Evolutionary conservation across 2,329 filamentous ascomycete genomes (phyloP), one percentile per base, ranked within the genome.

Genomic region (Claviceps arundinis): DNA sequence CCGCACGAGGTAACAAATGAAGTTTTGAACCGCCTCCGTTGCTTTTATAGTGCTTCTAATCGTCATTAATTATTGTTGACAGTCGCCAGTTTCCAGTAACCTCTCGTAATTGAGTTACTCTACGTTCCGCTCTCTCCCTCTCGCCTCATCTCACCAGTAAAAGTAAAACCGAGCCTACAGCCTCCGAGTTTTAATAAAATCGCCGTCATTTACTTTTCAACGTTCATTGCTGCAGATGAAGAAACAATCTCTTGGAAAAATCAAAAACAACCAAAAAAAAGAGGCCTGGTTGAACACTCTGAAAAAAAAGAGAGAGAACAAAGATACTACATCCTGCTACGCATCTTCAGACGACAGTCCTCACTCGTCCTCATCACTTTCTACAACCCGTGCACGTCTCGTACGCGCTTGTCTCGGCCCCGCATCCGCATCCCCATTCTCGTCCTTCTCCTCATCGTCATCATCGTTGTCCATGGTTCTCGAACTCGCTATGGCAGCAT

Each of bases 331-430:
- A 9, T 24, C 11, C 19, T 14, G 19, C 30, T 34, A 34, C 30
- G 30, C 11, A 4, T 34, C 30, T 34, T 34, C 9, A 34, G 30
- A 34, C 9, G 8, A 1, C 30, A 4, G 9, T n/a, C 5, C 17
- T 37, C 34, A 45, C 52, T 40, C 57, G 50, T 61, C 55, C 50
- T 59, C 56, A 19, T 56, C 54, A 26, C 54, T 63, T 37, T 62
- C 75, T 41, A 80, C 63, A 30, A 80, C 73, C 38, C 75, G 68
- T 19, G 73, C 75, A 44, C 77, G 69, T 38, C 77, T 68, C 17
- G 70, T 65, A 51, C 76, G 70, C 64, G 73, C 77, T 51, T 62
- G 62, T 58, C 68, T 67, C 55, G 66, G 64, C 24, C 70, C 67
- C 22, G 48, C 50, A 24, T 51, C 19, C 66, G 74, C 77, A 6